A percentile compares a stretch with the other conserved stretches of the same genome.
Evolutionary conservation across 805 yeast species (phyloP).

Genomic region (Lipomyces anomalus): DNA sequence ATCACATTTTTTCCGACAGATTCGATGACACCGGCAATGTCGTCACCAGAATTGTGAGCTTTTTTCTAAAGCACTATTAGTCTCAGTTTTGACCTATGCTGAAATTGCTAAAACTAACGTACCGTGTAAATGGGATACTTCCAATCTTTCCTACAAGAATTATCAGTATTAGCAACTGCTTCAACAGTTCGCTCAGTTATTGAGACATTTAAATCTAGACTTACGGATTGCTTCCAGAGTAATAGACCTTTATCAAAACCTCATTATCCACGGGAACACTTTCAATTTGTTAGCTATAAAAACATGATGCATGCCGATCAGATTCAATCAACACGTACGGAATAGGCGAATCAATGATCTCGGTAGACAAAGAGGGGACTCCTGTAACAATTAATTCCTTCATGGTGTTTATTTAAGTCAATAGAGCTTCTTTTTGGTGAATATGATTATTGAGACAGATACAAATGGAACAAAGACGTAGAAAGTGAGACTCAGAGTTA

Average conservation of each 20-base stretch:
- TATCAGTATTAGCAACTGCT: background rate
- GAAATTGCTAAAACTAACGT: too few relatives aligned
- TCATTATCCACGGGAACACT: background rate
- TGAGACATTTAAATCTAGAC: background rate
- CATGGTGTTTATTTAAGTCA: too few relatives aligned
- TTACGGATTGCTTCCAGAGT: constrained; percentile 20
- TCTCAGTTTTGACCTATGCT: too few relatives aligned
- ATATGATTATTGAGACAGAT: too few relatives aligned
- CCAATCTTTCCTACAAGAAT: too few relatives aligned
- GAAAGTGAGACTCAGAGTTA: too few relatives aligned
- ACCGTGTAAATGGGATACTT: constrained; percentile 5
- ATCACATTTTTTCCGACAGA: constrained; percentile 12
- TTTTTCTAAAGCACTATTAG: too few relatives aligned
- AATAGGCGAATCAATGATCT: background rate
- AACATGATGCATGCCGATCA: background rate
- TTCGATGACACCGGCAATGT: constrained; percentile 17
- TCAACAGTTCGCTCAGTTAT: background rate
- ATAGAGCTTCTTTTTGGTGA: too few relatives aligned
- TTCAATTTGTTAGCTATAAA: background rate
- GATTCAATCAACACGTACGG: background rate
- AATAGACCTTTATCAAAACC: constrained; percentile 19
- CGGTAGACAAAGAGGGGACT: background rate
- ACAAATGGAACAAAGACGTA: too few relatives aligned
- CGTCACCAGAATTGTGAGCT: constrained; percentile 19
- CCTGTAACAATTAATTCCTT: constrained; percentile 7